Evolutionary conservation across 1,139 yeast genomes (phyloP).

Genomic region (Kazachstania sp.): DNA sequence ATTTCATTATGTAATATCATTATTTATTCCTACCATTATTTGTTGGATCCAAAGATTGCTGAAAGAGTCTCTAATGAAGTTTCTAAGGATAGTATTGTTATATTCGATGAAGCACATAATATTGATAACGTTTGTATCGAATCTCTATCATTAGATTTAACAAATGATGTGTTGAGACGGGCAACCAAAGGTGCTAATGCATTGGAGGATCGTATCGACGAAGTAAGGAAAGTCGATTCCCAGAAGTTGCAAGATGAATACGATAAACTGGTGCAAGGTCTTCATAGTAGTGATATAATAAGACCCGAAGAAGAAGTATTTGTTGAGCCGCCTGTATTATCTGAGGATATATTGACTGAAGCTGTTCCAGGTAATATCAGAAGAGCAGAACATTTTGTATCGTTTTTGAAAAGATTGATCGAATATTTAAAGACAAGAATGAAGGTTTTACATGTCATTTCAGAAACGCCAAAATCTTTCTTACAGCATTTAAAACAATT

Average conservation of each 20-base stretch:
- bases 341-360: slow-evolving; percentile 77
- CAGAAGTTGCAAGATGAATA: slow-evolving; percentile 82
- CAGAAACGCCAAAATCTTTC: slow-evolving; percentile 92
- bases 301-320: slow-evolving; percentile 56
- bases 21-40: slow-evolving; percentile 91
- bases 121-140: slow-evolving; percentile 98
- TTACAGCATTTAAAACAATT: slow-evolving; percentile 85
- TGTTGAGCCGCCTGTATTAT: slow-evolving; percentile 80
- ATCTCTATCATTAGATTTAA: slow-evolving; percentile 79
- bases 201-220: slow-evolving; percentile 65
- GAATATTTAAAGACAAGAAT: slow-evolving; percentile 93
- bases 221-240: slow-evolving; percentile 74
- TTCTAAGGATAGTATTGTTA: slow-evolving; percentile 86
- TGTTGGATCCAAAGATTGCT: slow-evolving; percentile 93
- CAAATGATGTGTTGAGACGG: slow-evolving; percentile 70
- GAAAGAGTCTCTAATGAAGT: slow-evolving; percentile 89
- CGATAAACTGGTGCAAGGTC: slow-evolving; percentile 81
- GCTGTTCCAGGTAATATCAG: slow-evolving; percentile 97
- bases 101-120: slow-evolving; percentile 97
- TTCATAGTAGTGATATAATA: slow-evolving; percentile 34
- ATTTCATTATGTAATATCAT: slow-evolving; percentile 89
- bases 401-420: slow-evolving; percentile 82
- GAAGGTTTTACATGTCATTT: slow-evolving; percentile 94
- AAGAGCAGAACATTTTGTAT: slow-evolving; percentile 92
- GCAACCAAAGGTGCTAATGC: slow-evolving; percentile 79